These are phyloP conservation scores for Spiromastix sp. DNA, from an alignment of 2,329 filamentous ascomycete genomes.

Conservation along the genomic window DNA sequence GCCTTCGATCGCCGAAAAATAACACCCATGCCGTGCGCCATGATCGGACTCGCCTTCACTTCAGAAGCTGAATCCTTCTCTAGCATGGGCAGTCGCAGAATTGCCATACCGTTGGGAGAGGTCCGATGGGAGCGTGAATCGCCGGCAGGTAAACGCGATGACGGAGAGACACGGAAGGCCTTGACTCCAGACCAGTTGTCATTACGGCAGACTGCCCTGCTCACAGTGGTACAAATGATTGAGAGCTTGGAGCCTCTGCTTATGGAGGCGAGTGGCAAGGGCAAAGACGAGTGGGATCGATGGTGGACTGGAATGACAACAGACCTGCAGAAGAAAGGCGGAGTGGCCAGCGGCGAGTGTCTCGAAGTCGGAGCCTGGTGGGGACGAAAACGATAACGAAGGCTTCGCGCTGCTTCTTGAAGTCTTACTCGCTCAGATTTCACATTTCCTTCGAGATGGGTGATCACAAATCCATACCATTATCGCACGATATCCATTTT, in stretches of 20 bases:
- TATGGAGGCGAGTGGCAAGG: constrained; percentile 73
- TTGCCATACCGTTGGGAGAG: constrained; percentile 80
- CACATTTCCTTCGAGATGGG: neutral
- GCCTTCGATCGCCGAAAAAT: constrained; percentile 64
- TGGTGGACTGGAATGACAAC: constrained; percentile 85
- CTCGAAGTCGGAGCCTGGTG: constrained; percentile 59
- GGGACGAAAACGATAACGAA: constrained; percentile 42
- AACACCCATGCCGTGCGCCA: constrained; percentile 65
- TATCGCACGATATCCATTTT: neutral
- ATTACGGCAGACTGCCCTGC: constrained; percentile 66
- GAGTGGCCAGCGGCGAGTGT: constrained; percentile 75
- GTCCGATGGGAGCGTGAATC: constrained; percentile 74
- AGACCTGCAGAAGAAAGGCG: constrained; percentile 68
- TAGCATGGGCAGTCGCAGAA: constrained; percentile 60
- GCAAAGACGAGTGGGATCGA: constrained; percentile 81
- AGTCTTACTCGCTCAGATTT: neutral
- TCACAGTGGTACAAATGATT: constrained; percentile 72
- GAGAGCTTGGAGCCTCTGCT: constrained; percentile 76
- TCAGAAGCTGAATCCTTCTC: constrained; percentile 65
- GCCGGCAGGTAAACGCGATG: constrained; percentile 25
- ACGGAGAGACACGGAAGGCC: constrained; percentile 31
- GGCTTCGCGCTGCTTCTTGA: neutral
- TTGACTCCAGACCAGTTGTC: constrained; percentile 61
- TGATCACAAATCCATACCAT: too few species aligned
- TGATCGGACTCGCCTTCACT: constrained; percentile 65